Evolutionary conservation across 192 early-diverging fungal genomes (phyloP), one percentile per base, ranked within the genome.

Genomic region (Coemansia sp.): DNA sequence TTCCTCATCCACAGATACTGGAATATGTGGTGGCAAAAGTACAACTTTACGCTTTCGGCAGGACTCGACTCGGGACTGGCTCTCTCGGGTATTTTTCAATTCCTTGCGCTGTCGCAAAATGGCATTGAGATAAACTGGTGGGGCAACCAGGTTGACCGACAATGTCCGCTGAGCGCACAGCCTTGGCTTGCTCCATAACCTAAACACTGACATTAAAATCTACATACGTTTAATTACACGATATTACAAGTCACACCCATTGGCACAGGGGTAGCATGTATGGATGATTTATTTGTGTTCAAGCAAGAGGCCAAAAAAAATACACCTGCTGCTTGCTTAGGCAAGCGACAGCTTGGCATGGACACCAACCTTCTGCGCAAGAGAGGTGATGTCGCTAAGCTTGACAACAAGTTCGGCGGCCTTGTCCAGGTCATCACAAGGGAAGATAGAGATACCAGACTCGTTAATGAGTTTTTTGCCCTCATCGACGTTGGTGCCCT

Each of bases 381-480:
- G 76, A n/a, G 76, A 63, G 55, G 76, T 77, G 11, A 77, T 83
- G 60, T 77, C 76, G 66, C 80, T 83, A 59, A 83, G 80, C 67
- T 83, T 83, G 59, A 83, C 80, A 43, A 77, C 76, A 35, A 83
- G 71, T 38, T 77, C 80, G 23, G 97, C 96, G 55, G 97, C 97
- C 74, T 93, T 89, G 79, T 98, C 97, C 62, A 99, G 84, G 76
- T 97, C 94, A 74, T 99, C 95, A 66, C 90, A 88, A 53, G 95
- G 86, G 82, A 94, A 91, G 74, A 98, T 98, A 57, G 91, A 85
- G 59, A 99, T 87, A 24, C 93, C 93, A 59, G 93, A 95, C 70
- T 95, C 89, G 58, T 85, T 86, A 72, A 98, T 97, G 56, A 97
- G 84, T 86, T 92, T 90, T 84, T 94, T 97, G 84, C 92, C 93